Base-by-base conservation (phyloP, 805 yeast species). In the Alloascoidea hylecoeti region DNA sequence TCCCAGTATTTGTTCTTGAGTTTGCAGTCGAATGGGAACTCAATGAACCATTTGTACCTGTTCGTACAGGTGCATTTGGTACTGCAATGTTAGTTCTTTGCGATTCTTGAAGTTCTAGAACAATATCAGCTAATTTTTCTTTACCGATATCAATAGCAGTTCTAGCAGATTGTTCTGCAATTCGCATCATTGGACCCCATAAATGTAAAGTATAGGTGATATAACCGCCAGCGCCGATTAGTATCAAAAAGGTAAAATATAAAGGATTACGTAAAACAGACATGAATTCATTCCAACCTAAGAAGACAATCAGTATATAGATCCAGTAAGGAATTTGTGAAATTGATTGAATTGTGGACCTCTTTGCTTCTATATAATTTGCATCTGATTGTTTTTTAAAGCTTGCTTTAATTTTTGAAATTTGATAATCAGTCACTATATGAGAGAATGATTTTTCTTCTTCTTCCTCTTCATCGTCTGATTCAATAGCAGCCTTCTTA, bases 271-370 rank as follows among this genome's bases (percentile, higher is more conserved):
- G 70, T 34, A 92, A 51, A 14, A 92, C 72, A 5, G 92, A 79
- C 80, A 86, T 71, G 46, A 92, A 78, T 63, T 92, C 96, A 56
- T 88, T 88, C 96, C 96, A 92, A 5, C 98, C 98, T 16, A 92
- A 63, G 2, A 82, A 75, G 2, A 80, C 55, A 16, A 92, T 60
- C 12, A 89, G 51, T 6, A 74, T 59, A 58, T 84, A 86, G 41
- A 92, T 73, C 63, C 79, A 92, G 45, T 75, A 63, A 3, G 98
- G 98, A 41, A 92, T 79, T 41, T 78, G 76, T 0, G 95, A 74
- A 9, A 75, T 70, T 36, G 79, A 77, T 44, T 77, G 79, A 35
- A 86, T 69, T 38, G 83, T 75, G 2, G 95, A 81, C 46, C 96
- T 72, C 56, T 83, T 88, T 15, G 96, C 86, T 50, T 88, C 96